Conservation (phyloP, 179 eudicot species). For the Gypsophila paniculata region DNA sequence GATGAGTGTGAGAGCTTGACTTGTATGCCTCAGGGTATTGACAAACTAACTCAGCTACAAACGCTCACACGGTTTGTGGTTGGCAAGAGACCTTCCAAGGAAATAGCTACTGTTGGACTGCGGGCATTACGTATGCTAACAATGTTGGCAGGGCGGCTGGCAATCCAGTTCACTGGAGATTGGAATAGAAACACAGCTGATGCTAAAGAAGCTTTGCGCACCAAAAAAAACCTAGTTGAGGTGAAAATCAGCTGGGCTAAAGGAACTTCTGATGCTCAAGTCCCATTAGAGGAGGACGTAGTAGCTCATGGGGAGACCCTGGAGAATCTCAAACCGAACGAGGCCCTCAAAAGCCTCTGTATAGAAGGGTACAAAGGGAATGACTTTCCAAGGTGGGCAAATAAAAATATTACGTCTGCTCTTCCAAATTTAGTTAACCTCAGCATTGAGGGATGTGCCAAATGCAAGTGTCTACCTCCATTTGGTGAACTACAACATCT, state of each 20-base stretch:
- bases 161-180: constrained; percentile 20
- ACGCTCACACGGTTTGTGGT: constrained; percentile 24
- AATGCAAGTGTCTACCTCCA: constrained; percentile 27
- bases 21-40: constrained; percentile 27
- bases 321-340: constrained; percentile 19
- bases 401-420: neutral
- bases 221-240: constrained; percentile 10
- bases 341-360: constrained; percentile 19
- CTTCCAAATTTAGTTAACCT: constrained; percentile 23
- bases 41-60: constrained; percentile 19
- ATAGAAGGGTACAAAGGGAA: constrained; percentile 29
- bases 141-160: constrained; percentile 19
- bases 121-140: constrained; percentile 14
- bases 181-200: constrained; percentile 14
- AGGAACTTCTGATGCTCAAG: neutral
- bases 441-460: constrained; percentile 28
- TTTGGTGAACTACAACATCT: constrained; percentile 21
- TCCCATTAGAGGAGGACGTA: neutral
- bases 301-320: neutral
- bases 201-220: neutral
- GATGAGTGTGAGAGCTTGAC: constrained; percentile 24
- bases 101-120: constrained; percentile 7
- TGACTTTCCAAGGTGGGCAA: constrained; percentile 24
- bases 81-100: constrained; percentile 14
- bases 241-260: constrained; percentile 22